Percentiles rank a stretch among this genome's conserved stretches.
Evolutionary conservation across 495 filamentous ascomycete genomes (phyloP).

Genomic region (Neurospora sp.): DNA sequence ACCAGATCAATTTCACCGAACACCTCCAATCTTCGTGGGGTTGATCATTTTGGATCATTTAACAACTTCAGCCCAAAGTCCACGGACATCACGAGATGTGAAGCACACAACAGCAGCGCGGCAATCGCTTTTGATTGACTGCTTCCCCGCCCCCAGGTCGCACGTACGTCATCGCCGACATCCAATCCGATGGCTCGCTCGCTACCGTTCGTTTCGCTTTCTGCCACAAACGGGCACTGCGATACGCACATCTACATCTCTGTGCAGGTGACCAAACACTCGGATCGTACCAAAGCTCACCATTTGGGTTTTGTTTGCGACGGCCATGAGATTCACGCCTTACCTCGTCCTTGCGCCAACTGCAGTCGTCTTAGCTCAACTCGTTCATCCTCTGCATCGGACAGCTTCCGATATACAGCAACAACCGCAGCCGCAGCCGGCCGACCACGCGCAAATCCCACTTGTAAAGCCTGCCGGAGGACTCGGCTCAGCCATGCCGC

Average conservation of each 20-base stretch:
- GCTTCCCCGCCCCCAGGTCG: background rate
- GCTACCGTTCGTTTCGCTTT: background rate
- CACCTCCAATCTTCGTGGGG: background rate
- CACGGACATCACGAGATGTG: background rate
- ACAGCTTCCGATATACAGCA: background rate
- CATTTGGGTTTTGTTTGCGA: background rate
- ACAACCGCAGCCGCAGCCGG: constrained; percentile 1
- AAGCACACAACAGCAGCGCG: background rate
- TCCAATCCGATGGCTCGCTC: background rate
- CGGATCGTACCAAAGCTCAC: background rate
- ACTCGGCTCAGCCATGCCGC: constrained; percentile 25
- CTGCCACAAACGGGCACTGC: too few species aligned
- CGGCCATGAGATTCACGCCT: background rate
- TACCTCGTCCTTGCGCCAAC: constrained; percentile 5
- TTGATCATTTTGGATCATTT: background rate
- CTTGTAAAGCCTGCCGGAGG: constrained; percentile 25
- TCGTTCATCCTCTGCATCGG: constrained; percentile 17
- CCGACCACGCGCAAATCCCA: constrained; percentile 20
- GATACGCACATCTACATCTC: background rate
- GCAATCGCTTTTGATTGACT: background rate
- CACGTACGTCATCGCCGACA: background rate
- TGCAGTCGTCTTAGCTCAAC: constrained; percentile 16
- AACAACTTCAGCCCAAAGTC: background rate
- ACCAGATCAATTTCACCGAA: background rate
- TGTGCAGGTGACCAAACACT: background rate